Conservation (phyloP, 345 rosid genomes). For the Raphanus sativus region DNA sequence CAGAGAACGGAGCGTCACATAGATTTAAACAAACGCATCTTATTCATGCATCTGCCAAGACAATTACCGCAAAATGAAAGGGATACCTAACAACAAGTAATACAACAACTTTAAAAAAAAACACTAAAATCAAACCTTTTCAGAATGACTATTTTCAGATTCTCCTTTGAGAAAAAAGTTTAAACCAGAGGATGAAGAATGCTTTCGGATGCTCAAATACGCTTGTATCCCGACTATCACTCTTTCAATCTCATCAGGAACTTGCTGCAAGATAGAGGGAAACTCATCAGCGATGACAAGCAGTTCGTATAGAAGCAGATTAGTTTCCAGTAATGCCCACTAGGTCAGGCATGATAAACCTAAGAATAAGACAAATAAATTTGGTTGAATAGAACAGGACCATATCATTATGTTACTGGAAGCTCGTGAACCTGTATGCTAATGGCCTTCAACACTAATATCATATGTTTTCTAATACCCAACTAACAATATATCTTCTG, state of each 20-base stretch:
- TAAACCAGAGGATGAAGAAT: conserved; percentile 61
- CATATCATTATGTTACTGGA: not conserved
- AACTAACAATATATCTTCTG: not conserved
- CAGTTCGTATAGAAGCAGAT: conserved; percentile 4
- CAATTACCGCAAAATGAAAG: conserved; percentile 2
- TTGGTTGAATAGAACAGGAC: conserved; percentile 10
- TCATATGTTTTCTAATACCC: conserved; percentile 1
- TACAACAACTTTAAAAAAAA: conserved; percentile 3
- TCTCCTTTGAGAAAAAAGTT: conserved; percentile 70
- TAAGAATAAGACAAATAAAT: not conserved
- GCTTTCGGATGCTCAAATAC: conserved; percentile 88
- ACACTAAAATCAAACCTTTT: conserved; percentile 54
- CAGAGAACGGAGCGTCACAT: not conserved
- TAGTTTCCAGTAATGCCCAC: conserved; percentile 7
- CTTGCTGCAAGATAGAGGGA: conserved; percentile 63
- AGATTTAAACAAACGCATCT: not conserved
- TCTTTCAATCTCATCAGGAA: conserved; percentile 93
- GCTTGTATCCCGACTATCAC: conserved; percentile 90
- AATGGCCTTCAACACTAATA: not conserved
- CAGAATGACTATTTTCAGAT: conserved; percentile 43
- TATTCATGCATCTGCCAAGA: conserved; percentile 8
- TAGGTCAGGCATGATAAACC: conserved; percentile 13
- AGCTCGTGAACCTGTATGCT: conserved; percentile 8
- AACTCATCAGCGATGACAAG: not conserved
- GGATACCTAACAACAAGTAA: conserved; percentile 7